Base-by-base conservation (phyloP, 805 yeast genomes). In the Peterozyma toletana region DNA sequence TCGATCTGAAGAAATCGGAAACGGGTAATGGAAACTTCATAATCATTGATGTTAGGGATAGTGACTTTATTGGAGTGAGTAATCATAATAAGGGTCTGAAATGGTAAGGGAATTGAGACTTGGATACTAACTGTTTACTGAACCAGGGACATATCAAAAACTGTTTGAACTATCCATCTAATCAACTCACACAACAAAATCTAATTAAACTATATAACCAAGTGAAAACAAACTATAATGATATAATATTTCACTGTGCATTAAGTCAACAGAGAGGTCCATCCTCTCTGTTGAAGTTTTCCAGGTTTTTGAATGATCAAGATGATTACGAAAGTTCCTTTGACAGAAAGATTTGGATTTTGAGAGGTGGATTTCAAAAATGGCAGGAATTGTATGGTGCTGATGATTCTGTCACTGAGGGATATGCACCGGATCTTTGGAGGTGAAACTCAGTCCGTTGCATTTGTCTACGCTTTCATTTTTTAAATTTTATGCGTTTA, bases 231-330 rank as follows among this genome's bases (percentile, higher is more conserved):
- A 49, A 60, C 3, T 56, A 62, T 6, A 64, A 70, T 37, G 78
- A 75, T 43, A 76, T 88, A 0, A 83, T 93, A 0, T 93, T 91
- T 64, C 96, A 93, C 59, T 91, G 99, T 61, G 89, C 90, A 29
- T 69, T 86, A 30, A 83, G 95, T 3, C 98, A 93, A 61, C 95
- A 83, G 47, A 68, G 99, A 42, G 98, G 98, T 0, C 98, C 98
- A 0, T 68, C 86, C 3, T 76, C 96, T 3, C 89, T 97, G 0
- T 64, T 80, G 62, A 68, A 67, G 53, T 83, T 84, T 53, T 55
- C 71, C 49, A 61, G 82, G 44, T 68, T 69, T 50, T 63, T 74
- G 11, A 59, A 62, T 37, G 69, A 64, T 11, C 41, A 62, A 13
- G 53, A 53, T 2, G 62, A 55, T 17, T 34, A 50, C 30, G 59